Conservation (phyloP, 2,329 filamentous ascomycete species). For the Escovopsis weberi region DNA sequence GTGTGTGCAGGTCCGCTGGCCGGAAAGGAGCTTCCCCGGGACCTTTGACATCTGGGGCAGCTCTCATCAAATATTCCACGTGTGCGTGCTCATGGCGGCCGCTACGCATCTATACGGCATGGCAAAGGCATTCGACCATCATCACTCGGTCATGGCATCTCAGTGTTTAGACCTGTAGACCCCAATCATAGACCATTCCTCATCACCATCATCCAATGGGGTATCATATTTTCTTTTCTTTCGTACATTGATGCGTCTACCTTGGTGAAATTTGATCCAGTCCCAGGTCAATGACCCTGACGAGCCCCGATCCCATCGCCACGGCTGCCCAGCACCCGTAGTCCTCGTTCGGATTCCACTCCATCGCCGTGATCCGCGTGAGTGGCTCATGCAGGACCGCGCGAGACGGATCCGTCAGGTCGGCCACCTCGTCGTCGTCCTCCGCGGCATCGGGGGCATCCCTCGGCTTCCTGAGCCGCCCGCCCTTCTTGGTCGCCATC, state of each 20-base stretch:
- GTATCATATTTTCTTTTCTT: not conserved
- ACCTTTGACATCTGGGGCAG: conserved; percentile 81
- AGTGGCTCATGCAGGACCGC: conserved; percentile 45
- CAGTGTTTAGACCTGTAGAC: conserved; percentile 24
- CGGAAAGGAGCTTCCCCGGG: conserved; percentile 66
- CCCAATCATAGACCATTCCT: not conserved
- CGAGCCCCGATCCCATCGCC: conserved; percentile 50
- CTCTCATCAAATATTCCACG: conserved; percentile 93
- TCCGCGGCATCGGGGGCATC: conserved; percentile 16
- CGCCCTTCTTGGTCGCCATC: conserved; percentile 20
- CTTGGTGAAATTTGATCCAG: conserved; percentile 18
- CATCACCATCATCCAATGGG: not conserved
- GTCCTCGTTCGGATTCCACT: conserved; percentile 55
- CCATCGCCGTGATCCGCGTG: conserved; percentile 45
- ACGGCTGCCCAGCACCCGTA: conserved; percentile 54
- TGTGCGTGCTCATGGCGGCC: conserved; percentile 74
- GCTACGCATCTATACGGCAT: conserved; percentile 69
- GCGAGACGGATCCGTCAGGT: conserved; percentile 23
- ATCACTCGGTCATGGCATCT: conserved; percentile 48
- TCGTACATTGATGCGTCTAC: conserved; percentile 2
- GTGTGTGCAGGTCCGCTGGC: conserved; percentile 49
- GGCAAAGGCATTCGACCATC: conserved; percentile 71
- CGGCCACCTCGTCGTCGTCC: conserved; percentile 19
- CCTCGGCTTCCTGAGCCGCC: conserved; percentile 23
- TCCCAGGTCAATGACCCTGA: conserved; percentile 52